A percentile compares a stretch with the other conserved stretches of the same genome.
Evolutionary conservation across 441 rosid species (phyloP).

Genomic region (Adansonia madagascariensis): DNA sequence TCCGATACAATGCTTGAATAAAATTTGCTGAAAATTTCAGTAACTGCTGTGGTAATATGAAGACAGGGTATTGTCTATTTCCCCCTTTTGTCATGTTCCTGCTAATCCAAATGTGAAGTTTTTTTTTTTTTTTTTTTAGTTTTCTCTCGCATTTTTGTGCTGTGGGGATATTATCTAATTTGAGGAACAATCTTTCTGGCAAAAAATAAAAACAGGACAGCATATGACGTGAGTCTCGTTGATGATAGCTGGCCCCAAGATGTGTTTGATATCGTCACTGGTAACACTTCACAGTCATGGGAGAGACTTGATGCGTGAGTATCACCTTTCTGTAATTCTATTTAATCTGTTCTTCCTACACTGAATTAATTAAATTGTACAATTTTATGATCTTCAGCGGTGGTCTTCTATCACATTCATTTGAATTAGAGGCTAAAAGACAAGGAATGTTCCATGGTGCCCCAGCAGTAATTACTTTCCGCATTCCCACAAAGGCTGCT

Average conservation of each 20-base stretch:
- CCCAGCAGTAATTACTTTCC: conserved; percentile 88
- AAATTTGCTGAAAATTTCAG: conserved; percentile 4
- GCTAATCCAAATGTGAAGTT: background rate
- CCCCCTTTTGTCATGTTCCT: background rate
- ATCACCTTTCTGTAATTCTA: conserved; percentile 18
- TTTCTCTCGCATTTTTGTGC: background rate
- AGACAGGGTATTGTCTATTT: background rate
- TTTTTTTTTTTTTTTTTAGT: background rate
- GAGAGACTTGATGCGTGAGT: conserved; percentile 95
- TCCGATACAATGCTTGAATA: conserved; percentile 1
- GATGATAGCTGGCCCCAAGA: conserved; percentile 74
- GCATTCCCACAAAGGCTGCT: conserved; percentile 81
- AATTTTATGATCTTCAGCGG: conserved; percentile 52
- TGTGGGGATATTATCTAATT: conserved; percentile 17
- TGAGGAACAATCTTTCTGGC: background rate
- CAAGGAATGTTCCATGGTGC: conserved; percentile 77
- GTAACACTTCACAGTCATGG: conserved; percentile 87
- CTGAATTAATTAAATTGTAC: background rate
- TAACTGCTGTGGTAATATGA: background rate
- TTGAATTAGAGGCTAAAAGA: conserved; percentile 84
- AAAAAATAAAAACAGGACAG: conserved; percentile 57
- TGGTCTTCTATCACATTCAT: conserved; percentile 75
- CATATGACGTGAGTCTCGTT: conserved; percentile 71
- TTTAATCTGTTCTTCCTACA: background rate
- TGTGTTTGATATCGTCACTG: conserved; percentile 60